Conservation (phyloP, 768 basidiomycete species). For the Leccinum longicurvipes region DNA sequence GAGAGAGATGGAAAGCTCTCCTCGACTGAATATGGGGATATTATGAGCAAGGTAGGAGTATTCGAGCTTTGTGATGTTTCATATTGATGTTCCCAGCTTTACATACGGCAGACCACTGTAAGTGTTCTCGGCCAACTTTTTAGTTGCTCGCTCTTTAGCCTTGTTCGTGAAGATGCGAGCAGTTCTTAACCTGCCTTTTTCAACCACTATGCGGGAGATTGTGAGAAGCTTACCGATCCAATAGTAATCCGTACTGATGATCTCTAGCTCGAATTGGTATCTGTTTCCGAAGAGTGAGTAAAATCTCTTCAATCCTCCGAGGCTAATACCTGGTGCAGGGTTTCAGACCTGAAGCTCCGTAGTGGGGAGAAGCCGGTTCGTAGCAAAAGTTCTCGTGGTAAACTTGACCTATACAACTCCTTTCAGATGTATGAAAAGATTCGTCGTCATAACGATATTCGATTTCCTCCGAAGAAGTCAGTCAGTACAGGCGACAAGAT, state of each 20-base stretch:
- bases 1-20: conserved; percentile 42
- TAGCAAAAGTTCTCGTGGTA: background rate
- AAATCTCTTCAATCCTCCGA: background rate
- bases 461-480: conserved; percentile 68
- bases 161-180: conserved; percentile 53
- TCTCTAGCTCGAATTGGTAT: conserved; percentile 60
- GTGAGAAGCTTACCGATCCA: conserved; percentile 39
- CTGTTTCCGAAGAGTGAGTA: conserved; percentile 63
- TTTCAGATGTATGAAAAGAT: conserved; percentile 61
- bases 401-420: background rate
- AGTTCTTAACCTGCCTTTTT: conserved; percentile 56
- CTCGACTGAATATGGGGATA: conserved; percentile 76
- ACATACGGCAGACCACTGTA: conserved; percentile 70
- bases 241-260: conserved; percentile 3
- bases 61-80: background rate
- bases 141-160: background rate
- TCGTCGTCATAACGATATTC: conserved; percentile 70
- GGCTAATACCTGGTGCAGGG: conserved; percentile 38
- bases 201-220: conserved; percentile 60
- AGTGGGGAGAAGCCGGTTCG: conserved; percentile 70
- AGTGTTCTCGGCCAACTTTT: conserved; percentile 6
- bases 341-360: conserved; percentile 66
- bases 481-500: conserved; percentile 75
- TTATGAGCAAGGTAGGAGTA: conserved; percentile 74
- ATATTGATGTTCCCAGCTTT: conserved; percentile 49